Percentiles rank a stretch among this genome's conserved stretches.
phyloP scores from a whole-genome alignment of 805 yeast species.

The Yarrowia sp. region DNA sequence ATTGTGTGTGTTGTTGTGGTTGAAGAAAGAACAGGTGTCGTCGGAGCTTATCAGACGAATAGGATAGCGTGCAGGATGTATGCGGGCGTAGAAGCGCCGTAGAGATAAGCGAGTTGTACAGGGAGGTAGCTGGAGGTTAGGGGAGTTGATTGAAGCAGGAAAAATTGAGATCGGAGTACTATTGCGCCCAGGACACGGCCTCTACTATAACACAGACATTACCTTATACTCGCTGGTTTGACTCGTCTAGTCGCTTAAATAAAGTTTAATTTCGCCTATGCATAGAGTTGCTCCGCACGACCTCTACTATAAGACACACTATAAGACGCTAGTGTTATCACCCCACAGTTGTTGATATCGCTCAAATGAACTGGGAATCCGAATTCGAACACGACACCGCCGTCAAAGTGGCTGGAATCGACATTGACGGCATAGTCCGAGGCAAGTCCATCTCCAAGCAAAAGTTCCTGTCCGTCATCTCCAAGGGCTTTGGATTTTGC shows the following conservation, averaged over 20 bases:
- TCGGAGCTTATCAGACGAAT: too few relatives aligned
- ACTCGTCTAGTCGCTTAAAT: background rate
- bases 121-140: too few relatives aligned
- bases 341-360: background rate
- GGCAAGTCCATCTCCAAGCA: slow-evolving; percentile 38
- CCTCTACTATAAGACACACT: too few relatives aligned
- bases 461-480: slow-evolving; percentile 34
- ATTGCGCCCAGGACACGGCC: too few relatives aligned
- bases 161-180: too few relatives aligned
- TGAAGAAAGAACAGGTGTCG: background rate
- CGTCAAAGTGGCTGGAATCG: slow-evolving; percentile 40
- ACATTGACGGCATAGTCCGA: slow-evolving; percentile 40
- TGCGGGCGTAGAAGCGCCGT: too few relatives aligned
- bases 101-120: too few relatives aligned
- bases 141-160: too few relatives aligned
- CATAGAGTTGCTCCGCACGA: slow-evolving; percentile 9
- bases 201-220: background rate
- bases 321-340: background rate
- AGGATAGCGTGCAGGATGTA: too few relatives aligned
- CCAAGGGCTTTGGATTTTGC: slow-evolving; percentile 40
- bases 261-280: slow-evolving; percentile 17
- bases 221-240: background rate
- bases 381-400: slow-evolving; percentile 25
- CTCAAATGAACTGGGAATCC: slow-evolving; percentile 19
- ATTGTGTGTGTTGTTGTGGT: slow-evolving; percentile 5